Evolutionary conservation across 805 yeast genomes (phyloP), one percentile per base, ranked within the genome.

Genomic region (Diddensiella transvaalensis): DNA sequence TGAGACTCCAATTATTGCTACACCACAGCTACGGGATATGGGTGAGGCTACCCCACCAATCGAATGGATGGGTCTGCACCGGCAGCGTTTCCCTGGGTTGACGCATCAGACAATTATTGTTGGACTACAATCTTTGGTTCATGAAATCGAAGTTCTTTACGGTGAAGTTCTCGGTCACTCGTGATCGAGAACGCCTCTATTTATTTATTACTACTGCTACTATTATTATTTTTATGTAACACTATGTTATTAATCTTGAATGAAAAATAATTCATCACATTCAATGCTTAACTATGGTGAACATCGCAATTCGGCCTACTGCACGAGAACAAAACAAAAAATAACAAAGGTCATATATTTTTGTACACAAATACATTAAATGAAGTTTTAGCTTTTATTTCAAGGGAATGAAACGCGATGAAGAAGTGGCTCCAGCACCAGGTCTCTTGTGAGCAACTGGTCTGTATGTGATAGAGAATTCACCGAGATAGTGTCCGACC

Each of bases 401-500:
- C 69, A 77, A 74, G 74, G 90, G 89, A 70, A 82, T 81, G 83
- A 84, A 84, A 75, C 86, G 76, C 75, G 85, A 76, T 76, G 85
- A 79, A 70, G 78, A 74, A 52, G 70, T 61, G 45, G 70, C 67
- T 59, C 72, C 72, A 54, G 79, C 77, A 83, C 90, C 95, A 68
- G 95, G 90, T 81, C 93, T 85, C 85, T 97, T 97, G 83, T 95
- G 99, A 83, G 95, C 88, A 74, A 91, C 97, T 73, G 99, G 99
- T 76, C 96, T 87, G 83, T 93, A 93, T 68, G 99, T 81, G 78
- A 93, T 93, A 70, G 99, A 91, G 88, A 93, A 93, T 82, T 93
- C 99, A 80, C 97, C 99, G 70, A 93, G 87, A 95, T 93, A 93
- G 86, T 91, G 96, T 74, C 99, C 98, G 73, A 91, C 90, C 99